Evolutionary conservation across 2,329 filamentous ascomycete genomes (phyloP).

Genomic region (Ceratocystis colombiana): DNA sequence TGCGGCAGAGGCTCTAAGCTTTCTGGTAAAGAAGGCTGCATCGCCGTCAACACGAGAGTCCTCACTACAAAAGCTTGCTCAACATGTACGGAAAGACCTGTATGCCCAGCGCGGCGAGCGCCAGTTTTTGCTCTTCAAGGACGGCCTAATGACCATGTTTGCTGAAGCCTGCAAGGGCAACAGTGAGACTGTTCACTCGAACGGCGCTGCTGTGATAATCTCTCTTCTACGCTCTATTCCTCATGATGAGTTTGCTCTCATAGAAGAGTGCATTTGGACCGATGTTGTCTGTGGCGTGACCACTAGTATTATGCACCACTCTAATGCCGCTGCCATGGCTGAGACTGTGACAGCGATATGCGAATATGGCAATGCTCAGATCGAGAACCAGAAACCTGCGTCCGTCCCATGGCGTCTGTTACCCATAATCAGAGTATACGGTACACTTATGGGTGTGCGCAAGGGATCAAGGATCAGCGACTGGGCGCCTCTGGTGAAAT

Average conservation of each 20-base stretch:
- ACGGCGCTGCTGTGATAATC: conserved; percentile 44
- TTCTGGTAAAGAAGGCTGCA: conserved; percentile 81
- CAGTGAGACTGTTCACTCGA: conserved; percentile 50
- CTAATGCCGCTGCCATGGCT: conserved; percentile 60
- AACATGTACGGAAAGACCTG: conserved; percentile 62
- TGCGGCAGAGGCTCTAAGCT: conserved; percentile 88
- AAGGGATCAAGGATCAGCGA: conserved; percentile 63
- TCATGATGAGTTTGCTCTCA: conserved; percentile 40
- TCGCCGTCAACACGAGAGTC: conserved; percentile 64
- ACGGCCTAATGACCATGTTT: conserved; percentile 86
- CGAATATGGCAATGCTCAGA: conserved; percentile 36
- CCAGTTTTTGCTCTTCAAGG: conserved; percentile 60
- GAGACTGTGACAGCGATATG: conserved; percentile 55
- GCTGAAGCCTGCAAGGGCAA: conserved; percentile 66
- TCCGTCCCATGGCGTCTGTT: conserved; percentile 30
- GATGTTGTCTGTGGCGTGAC: conserved; percentile 66
- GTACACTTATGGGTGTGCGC: conserved; percentile 64
- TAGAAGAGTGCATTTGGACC: conserved; percentile 44
- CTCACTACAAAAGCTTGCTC: conserved; percentile 60
- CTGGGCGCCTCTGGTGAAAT: conserved; percentile 58
- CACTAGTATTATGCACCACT: conserved; percentile 74
- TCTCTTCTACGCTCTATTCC: conserved; percentile 44
- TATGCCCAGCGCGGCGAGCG: conserved; percentile 42
- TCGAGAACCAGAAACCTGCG: conserved; percentile 30
- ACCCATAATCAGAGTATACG: conserved; percentile 51